Evolutionary conservation across 1,284 basidiomycete genomes (phyloP), one percentile per base, ranked within the genome.

Genomic region (Chiua sp.): DNA sequence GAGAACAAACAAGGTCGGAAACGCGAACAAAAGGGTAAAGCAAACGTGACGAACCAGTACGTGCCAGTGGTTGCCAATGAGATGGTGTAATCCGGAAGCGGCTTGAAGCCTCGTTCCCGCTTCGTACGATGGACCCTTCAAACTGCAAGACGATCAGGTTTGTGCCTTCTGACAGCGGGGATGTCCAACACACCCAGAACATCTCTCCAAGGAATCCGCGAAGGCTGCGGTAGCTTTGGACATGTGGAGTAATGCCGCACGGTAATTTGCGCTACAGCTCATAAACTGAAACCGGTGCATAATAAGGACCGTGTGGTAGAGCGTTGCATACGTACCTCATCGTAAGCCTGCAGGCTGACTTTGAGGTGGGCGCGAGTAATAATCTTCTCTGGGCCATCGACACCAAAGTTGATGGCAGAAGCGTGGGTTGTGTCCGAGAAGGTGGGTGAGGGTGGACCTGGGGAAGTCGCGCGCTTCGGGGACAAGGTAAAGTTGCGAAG

Each of bases 61-160:
- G 74, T 95, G 93, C 83, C 93, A 94, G 69, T 97, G 94, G 75
- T 97, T 97, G 57, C 91, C 90, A 70, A 97, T 91, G 65, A 98
- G 85, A 75, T 95, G 93, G 75, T 98, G 94, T 54, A 98, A 79
- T 3, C 96, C 96, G 20, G 91, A 88, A n/a, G 92, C 88, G 37
- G 92, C 93, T 71, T 95, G 87, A 51, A 93, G 76, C 63, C 91
- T 79, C 62, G 90, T 84, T 64, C 93, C 83, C 51, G 92, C 77
- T 75, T 95, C 86, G 75, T 96, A 88, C 66, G 88, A 79, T 52
- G 93, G 84, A 61, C 94, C 87, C 78, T 96, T 93, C 68, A 93
- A 77, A 60, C 90, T 92, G 61, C 23, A 59, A 51, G 32, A 37
- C n/a, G n/a, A 47, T 68, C 46, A 59, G 47, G 50, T n/a, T 33